These are phyloP conservation scores for Calonectria fujianensis DNA, from an alignment of 2,329 filamentous ascomycete genomes.

Conservation along the genomic window DNA sequence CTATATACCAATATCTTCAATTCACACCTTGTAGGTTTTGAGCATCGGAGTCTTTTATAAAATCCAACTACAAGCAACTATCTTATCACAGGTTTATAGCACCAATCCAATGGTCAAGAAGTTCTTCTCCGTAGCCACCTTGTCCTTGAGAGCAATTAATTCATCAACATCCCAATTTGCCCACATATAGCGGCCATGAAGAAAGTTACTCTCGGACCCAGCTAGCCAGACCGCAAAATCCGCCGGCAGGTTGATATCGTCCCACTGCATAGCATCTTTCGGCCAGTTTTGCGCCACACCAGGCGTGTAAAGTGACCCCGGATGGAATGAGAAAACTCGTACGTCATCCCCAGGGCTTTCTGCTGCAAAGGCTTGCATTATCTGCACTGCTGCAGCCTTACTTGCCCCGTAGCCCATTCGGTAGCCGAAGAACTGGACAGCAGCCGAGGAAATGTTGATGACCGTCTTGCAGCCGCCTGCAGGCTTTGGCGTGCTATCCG, in stretches of 20 bases:
- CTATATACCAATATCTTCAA: no score
- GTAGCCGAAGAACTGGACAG: constrained; percentile 2
- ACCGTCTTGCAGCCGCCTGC: neutral
- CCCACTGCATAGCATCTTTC: constrained; percentile 8
- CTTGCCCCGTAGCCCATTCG: constrained; percentile 11
- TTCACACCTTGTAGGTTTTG: no score
- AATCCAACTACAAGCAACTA: neutral
- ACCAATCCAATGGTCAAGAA: constrained; percentile 5
- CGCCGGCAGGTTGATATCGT: neutral
- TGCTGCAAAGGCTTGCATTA: neutral
- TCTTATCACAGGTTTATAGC: neutral
- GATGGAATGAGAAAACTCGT: neutral
- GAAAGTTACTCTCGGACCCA: neutral
- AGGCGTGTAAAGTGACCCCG: constrained; percentile 3
- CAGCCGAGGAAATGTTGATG: neutral
- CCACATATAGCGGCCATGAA: constrained; percentile 5
- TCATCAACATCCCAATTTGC: constrained; percentile 11
- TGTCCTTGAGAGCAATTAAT: neutral
- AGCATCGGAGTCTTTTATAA: no score
- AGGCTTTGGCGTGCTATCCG: neutral
- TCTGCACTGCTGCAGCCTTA: neutral
- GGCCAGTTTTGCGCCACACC: constrained; percentile 8
- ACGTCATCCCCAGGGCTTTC: neutral
- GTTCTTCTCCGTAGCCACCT: neutral
- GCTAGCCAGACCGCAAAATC: constrained; percentile 5